phyloP scores from a whole-genome alignment of 2,329 filamentous ascomycete species.

The Phyllosticta citribraziliensis region DNA sequence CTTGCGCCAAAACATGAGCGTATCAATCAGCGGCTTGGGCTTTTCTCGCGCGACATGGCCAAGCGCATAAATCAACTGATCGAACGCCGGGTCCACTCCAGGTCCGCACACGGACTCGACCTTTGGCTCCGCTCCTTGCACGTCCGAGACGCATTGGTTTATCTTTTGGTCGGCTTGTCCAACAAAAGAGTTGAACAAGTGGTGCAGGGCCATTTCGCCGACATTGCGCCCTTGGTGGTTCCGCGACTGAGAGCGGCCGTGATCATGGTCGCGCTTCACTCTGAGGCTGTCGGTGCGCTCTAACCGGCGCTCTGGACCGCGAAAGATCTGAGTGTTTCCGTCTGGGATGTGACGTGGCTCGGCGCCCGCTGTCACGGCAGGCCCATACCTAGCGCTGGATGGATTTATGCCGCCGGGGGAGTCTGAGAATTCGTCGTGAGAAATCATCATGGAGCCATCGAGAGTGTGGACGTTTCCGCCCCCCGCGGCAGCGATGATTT shows the following conservation, averaged over 20 bases:
- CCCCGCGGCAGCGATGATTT: conserved; percentile 56
- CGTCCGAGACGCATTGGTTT: conserved; percentile 71
- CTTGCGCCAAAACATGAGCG: conserved; percentile 97
- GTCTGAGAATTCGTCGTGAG: conserved; percentile 28
- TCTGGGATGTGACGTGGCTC: conserved; percentile 4
- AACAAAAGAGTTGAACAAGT: conserved; percentile 95
- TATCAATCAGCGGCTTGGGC: conserved; percentile 90
- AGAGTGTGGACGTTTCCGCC: conserved; percentile 17
- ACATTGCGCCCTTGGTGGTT: conserved; percentile 72
- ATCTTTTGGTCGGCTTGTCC: conserved; percentile 95
- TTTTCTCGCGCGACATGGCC: conserved; percentile 92
- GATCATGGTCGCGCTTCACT: conserved; percentile 51
- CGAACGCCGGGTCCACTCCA: conserved; percentile 78
- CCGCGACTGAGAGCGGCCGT: conserved; percentile 59
- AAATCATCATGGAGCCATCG: conserved; percentile 31
- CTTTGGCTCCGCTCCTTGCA: conserved; percentile 69
- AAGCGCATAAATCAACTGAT: conserved; percentile 85
- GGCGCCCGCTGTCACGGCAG: conserved; percentile 8
- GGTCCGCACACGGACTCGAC: conserved; percentile 87
- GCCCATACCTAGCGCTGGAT: conserved; percentile 12
- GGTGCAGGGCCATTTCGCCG: conserved; percentile 95
- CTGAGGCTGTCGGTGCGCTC: conserved; percentile 45
- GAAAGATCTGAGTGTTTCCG: not conserved
- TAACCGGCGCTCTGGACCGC: conserved; percentile 22
- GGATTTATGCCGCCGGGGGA: conserved; percentile 21